A percentile compares a stretch with the other conserved stretches of the same genome.
Conservation (phyloP, 2,329 filamentous ascomycete genomes). For the Botrytis hyacinthi region DNA sequence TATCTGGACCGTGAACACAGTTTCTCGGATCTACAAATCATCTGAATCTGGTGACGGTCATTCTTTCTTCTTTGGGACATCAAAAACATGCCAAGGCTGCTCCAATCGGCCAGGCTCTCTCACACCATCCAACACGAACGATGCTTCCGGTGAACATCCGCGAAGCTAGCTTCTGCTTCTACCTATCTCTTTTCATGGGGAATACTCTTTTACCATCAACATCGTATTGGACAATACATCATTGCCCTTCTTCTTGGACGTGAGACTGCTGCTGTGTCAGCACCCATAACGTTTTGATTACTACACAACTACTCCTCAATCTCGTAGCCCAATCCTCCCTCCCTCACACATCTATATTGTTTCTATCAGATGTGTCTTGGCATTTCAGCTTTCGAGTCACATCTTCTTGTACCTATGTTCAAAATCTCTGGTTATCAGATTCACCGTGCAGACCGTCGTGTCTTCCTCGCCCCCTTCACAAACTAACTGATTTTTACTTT, state of each 20-base stretch:
- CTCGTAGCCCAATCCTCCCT: not conserved
- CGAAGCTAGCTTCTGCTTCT: not conserved
- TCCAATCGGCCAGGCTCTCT: not conserved
- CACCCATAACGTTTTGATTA: not conserved
- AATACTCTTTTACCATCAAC: too few relatives aligned
- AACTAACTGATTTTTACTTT: not conserved
- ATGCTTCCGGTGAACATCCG: not conserved
- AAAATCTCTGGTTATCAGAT: not conserved
- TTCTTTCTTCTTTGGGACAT: not conserved
- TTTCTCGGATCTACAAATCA: not conserved
- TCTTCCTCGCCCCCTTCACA: not conserved
- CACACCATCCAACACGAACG: not conserved
- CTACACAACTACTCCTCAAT: not conserved
- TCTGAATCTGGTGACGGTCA: fast-evolving
- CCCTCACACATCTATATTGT: not conserved
- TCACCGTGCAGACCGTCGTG: not conserved
- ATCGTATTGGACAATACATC: not conserved
- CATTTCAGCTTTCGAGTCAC: not conserved
- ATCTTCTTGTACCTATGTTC: not conserved
- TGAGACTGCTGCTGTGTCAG: not conserved
- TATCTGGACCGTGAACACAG: not conserved
- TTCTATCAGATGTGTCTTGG: not conserved
- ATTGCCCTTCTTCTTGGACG: not conserved
- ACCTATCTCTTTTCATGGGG: too few relatives aligned
- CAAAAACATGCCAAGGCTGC: not conserved